Conservation (phyloP, 2,329 filamentous ascomycete genomes). For the Sodiomyces alkalinus region DNA sequence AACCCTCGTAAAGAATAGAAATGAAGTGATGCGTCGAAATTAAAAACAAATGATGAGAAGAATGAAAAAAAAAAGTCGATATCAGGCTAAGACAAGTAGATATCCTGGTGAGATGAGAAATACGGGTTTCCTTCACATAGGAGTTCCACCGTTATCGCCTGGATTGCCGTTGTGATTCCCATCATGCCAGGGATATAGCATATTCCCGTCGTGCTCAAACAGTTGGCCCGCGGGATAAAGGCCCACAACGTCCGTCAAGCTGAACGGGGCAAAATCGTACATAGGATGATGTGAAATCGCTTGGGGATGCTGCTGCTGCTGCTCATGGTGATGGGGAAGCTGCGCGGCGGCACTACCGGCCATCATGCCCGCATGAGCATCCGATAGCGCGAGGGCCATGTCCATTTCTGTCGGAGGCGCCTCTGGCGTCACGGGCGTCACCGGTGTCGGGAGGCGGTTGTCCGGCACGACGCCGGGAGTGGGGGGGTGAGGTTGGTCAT, state of each 20-base stretch:
- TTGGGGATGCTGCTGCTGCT: not conserved
- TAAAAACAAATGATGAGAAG: too few relatives aligned
- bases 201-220: not conserved
- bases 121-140: not conserved
- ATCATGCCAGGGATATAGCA: not conserved
- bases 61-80: not conserved
- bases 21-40: too few relatives aligned
- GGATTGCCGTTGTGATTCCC: not conserved
- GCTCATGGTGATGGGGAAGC: not conserved
- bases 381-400: too few relatives aligned
- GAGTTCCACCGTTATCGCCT: not conserved
- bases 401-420: too few relatives aligned
- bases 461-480: too few relatives aligned
- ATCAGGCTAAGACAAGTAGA: too few relatives aligned
- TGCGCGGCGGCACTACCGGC: too few relatives aligned
- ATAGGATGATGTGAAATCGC: not conserved
- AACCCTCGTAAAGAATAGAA: too few relatives aligned
- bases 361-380: not conserved
- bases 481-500: too few relatives aligned
- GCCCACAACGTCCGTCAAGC: conserved; percentile 4
- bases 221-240: conserved; percentile 2
- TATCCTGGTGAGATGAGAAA: too few relatives aligned
- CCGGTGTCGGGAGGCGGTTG: not conserved
- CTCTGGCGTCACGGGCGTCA: not conserved
- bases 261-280: conserved; percentile 3